Percentiles rank a stretch among this genome's conserved stretches.
These are phyloP conservation scores for Dichotomopilus funicola DNA, from an alignment of 2,329 filamentous ascomycete genomes.

Conservation along the genomic window DNA sequence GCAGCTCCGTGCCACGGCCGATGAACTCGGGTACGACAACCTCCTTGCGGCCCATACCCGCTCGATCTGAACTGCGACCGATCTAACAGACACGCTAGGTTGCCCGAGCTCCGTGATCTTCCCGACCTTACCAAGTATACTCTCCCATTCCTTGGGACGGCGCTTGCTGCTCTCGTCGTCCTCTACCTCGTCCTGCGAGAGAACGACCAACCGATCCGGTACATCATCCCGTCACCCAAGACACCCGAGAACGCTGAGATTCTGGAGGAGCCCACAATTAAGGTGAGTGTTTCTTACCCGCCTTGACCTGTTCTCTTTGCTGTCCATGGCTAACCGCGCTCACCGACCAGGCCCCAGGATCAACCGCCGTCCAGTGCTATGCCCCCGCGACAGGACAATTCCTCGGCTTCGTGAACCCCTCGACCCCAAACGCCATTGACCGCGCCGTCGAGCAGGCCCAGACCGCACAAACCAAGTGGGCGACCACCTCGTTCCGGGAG, in stretches of 20 bases:
- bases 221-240: slow-evolving; percentile 57
- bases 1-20: slow-evolving; percentile 15
- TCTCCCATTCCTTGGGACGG: slow-evolving; percentile 15
- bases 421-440: slow-evolving; percentile 72
- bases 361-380: slow-evolving; percentile 72
- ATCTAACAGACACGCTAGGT: not conserved
- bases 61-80: not conserved
- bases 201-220: slow-evolving; percentile 44
- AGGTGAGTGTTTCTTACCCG: slow-evolving; percentile 33
- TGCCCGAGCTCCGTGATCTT: not conserved
- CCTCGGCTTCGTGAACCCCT: slow-evolving; percentile 72
- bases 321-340: not conserved
- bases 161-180: slow-evolving; percentile 8
- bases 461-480: slow-evolving; percentile 71
- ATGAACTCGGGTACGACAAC: slow-evolving; percentile 12
- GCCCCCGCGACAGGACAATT: slow-evolving; percentile 82
- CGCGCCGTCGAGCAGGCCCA: slow-evolving; percentile 66
- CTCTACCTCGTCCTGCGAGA: slow-evolving; percentile 29
- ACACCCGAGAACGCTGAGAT: slow-evolving; percentile 50
- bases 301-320: not conserved
- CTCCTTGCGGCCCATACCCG: not conserved
- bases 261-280: slow-evolving; percentile 55
- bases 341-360: slow-evolving; percentile 45
- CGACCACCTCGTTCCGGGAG: slow-evolving; percentile 67
- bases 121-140: slow-evolving; percentile 6